Evolutionary conservation across 768 basidiomycete species (phyloP), one percentile per base, ranked within the genome.

Genomic region (Erythrobasidium yunnanense): DNA sequence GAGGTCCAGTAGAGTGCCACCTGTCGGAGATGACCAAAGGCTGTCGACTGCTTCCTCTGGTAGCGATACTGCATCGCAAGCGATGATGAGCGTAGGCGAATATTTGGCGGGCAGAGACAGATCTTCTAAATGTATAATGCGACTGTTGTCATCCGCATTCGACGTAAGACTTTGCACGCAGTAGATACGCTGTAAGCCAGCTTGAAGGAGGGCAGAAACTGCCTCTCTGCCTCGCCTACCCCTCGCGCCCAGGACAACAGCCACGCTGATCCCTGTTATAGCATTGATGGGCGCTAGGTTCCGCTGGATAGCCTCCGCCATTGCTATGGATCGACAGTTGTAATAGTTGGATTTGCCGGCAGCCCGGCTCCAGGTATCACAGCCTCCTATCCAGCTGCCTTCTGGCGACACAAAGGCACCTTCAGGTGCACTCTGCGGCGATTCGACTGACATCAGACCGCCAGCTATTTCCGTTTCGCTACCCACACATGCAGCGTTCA

Each of bases 261-360:
- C 65, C 2, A 42, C 34, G n/a, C 25, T 32, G 6, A 34, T 23
- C 22, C 45, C 51, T n/a, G 65, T 57, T 17, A 72, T 66, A 2
- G 70, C 70, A 58, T 72, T 72, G 68, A 72, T 72, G 4, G 71
- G 71, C 0, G 65, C 58, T 3, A 72, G 62, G 55, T 67, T 68
- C 55, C 67, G 65, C 11, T 58, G 54, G 50, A 72, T 66, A 34
- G 68, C 62, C 27, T 72, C 67, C 23, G 70, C 70, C 51, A 72
- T 60, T 0, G 66, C 68, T 32, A 70, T 49, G 0, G 70, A 70
- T 11, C 68, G 68, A 2, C 69, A 65, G 63, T 72, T 72, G 25
- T 57, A 54, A 47, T 45, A 63, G 13, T 17, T 22, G 2, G 23
- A 46, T 25, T 30, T 46, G n/a, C 13, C 23, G 25, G 33, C 47